Percentiles rank a stretch among this genome's conserved stretches.
Evolutionary conservation across 345 rosid genomes (phyloP).

Genomic region (Streptanthus diversifolius): DNA sequence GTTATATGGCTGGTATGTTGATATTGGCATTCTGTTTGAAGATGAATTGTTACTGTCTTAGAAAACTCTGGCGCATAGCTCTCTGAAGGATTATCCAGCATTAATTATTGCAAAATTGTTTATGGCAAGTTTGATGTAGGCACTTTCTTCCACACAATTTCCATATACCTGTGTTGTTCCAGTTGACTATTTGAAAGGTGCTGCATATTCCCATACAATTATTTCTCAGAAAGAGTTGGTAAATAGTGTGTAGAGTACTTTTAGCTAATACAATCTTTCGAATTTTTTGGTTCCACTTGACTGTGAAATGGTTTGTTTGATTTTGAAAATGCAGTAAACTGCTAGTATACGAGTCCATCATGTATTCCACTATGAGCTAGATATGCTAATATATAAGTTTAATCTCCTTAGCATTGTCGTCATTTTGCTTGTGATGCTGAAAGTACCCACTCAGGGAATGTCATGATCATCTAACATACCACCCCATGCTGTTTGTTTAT

Average conservation of each 20-base stretch:
- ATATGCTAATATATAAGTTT: not conserved
- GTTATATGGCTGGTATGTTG: conserved; percentile 84
- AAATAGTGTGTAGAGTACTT: no score
- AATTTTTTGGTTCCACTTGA: no score
- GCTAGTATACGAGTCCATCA: not conserved
- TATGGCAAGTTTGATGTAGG: not conserved
- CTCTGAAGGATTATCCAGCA: not conserved
- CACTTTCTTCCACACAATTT: not conserved
- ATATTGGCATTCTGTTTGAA: not conserved
- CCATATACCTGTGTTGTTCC: not conserved
- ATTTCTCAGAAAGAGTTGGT: not conserved
- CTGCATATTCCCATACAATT: not conserved
- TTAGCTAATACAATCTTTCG: no score
- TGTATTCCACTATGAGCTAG: not conserved
- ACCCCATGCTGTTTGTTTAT: not conserved
- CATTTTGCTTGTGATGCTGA: not conserved
- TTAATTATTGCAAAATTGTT: not conserved
- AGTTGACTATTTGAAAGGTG: not conserved
- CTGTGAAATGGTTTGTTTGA: no score
- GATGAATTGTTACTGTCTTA: not conserved
- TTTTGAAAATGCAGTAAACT: not conserved
- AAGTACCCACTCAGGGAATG: not conserved
- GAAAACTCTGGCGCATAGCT: not conserved
- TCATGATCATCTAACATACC: not conserved
- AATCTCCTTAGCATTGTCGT: not conserved